phyloP scores from a whole-genome alignment of 1,139 yeast species.

The Suhomyces bribrorum region DNA sequence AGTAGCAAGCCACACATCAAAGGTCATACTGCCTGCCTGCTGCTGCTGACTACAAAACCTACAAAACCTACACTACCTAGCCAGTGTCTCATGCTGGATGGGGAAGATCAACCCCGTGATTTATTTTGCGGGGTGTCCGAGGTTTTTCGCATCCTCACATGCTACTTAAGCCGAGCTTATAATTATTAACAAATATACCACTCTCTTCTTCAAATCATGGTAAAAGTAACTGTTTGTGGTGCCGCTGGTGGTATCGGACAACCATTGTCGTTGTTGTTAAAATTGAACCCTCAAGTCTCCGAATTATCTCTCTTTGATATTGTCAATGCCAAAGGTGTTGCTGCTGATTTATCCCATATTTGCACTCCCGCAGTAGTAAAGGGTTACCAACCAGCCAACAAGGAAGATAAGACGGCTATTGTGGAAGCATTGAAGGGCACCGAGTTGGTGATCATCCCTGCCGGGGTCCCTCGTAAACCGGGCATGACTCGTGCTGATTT shows the following conservation, averaged over 20 bases:
- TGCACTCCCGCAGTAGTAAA: conserved; percentile 57
- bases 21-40: too few relatives aligned
- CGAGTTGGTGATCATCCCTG: conserved; percentile 69
- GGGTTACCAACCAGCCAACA: conserved; percentile 56
- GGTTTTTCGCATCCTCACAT: conserved; percentile 7
- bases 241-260: conserved; percentile 86
- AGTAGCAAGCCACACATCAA: too few relatives aligned
- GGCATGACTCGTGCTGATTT: conserved; percentile 81
- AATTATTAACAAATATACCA: not conserved
- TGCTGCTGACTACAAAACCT: too few relatives aligned
- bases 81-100: too few relatives aligned
- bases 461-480: conserved; percentile 81
- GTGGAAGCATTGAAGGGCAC: conserved; percentile 53
- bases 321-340: conserved; percentile 69
- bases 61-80: too few relatives aligned
- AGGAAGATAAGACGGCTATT: conserved; percentile 51
- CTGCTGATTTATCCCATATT: conserved; percentile 73
- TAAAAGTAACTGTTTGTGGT: conserved; percentile 73
- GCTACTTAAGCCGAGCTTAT: conserved; percentile 1
- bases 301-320: conserved; percentile 66
- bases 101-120: not conserved
- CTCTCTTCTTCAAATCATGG: conserved; percentile 30
- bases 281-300: conserved; percentile 54
- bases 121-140: conserved; percentile 7
- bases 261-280: conserved; percentile 66